Evolutionary conservation across 2,329 filamentous ascomycete species (phyloP), one percentile per base, ranked within the genome.

Genomic region (Colletotrichum truncatum): DNA sequence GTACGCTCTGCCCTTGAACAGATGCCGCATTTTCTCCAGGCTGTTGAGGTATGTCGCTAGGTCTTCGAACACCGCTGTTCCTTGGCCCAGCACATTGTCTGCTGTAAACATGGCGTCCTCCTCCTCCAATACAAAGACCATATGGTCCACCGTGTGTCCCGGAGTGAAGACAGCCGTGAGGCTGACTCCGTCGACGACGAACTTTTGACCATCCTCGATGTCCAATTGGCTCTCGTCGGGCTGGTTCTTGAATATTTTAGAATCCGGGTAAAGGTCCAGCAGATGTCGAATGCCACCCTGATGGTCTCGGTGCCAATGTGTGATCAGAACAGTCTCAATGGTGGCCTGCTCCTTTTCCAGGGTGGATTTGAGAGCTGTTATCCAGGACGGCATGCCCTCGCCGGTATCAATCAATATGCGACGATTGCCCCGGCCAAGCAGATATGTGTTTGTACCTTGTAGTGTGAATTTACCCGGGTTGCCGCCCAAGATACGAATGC

Each of bases 291-390:
- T 86, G 7, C 96, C 96, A 23, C 89, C 87, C 6, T 90, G 85
- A 74, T 99, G 96, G 74, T 99, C 96, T 41, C 82, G 86, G 74
- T 99, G 96, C 93, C 94, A 97, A 77, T 99, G 96, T 0, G 94
- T 97, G 51, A 99, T 83, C 21, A 99, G 82, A 0, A 90, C 89
- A 16, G 84, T 81, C n/a, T 87, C 82, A 23, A 98, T 82, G 0
- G 82, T 86, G 18, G 91, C 91, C 23, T 89, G 85, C 75, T 97
- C 92, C 23, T 87, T 79, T 6, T 82, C 76, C 3, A 98, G 84
- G 0, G 90, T 87, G 4, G 82, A 79, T 68, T 87, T 85, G 34
- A 99, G 79, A 0, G 87, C 85, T 0, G 84, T 77, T 41, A 88
- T 84, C 95, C 95, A 99, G 32, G 86, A 84, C 2, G 89, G 87